A percentile compares a stretch with the other conserved stretches of the same genome.
These are phyloP conservation scores for Inga leiocalycina DNA, from an alignment of 306 rosid species.

Conservation along the genomic window DNA sequence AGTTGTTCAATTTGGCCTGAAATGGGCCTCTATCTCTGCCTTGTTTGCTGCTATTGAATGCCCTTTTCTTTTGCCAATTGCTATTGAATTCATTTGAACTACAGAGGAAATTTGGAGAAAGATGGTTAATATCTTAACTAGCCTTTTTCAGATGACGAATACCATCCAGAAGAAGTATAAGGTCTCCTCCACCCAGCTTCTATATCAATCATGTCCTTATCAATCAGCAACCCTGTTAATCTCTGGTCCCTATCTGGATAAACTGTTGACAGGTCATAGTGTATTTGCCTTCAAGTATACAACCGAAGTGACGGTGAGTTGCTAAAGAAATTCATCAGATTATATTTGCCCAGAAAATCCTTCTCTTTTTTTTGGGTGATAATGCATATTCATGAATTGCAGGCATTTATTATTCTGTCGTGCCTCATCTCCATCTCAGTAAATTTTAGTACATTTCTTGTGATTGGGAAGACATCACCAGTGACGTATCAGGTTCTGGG, in stretches of 20 bases:
- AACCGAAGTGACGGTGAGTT: conserved; percentile 80
- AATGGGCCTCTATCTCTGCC: not conserved
- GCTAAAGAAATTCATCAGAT: not conserved
- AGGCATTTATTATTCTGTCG: conserved; percentile 75
- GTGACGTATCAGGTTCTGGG: conserved; percentile 97
- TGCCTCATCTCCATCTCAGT: conserved; percentile 88
- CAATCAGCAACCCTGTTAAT: conserved; percentile 78
- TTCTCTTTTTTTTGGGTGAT: not conserved
- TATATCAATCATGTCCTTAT: conserved; percentile 93
- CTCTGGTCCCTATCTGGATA: conserved; percentile 83
- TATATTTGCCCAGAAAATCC: not conserved
- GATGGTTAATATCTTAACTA: conserved; percentile 54
- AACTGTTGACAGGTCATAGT: conserved; percentile 66
- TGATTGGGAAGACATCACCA: conserved; percentile 93
- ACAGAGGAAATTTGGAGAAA: not conserved
- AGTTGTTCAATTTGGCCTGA: not conserved
- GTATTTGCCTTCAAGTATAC: conserved; percentile 87
- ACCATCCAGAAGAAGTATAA: conserved; percentile 90
- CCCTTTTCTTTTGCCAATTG: too few species aligned
- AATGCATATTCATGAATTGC: conserved; percentile 37
- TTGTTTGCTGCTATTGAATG: not conserved
- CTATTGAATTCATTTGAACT: not conserved
- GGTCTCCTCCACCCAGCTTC: conserved; percentile 92
- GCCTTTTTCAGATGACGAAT: conserved; percentile 80
- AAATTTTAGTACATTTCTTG: conserved; percentile 94